These are phyloP conservation scores for Russula sp. DNA, from an alignment of 768 basidiomycete species.

Conservation along the genomic window DNA sequence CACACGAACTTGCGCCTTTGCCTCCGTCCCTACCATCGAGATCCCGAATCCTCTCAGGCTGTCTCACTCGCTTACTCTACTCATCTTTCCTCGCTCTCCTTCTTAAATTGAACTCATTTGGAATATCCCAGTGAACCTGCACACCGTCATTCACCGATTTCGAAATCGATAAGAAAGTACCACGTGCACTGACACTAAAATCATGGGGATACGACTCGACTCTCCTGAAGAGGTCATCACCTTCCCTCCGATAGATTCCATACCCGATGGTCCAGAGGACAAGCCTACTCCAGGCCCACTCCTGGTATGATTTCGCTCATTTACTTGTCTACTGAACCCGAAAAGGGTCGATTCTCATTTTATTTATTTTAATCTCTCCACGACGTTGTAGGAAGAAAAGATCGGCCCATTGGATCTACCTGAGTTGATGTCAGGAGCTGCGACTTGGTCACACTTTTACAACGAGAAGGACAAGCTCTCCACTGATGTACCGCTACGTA, in stretches of 20 bases:
- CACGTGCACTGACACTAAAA: not conserved
- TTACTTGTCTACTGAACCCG: not conserved
- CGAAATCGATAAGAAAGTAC: not conserved
- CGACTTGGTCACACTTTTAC: slow-evolving; percentile 63
- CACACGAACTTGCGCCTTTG: too few species aligned
- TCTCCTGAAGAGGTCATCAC: slow-evolving; percentile 42
- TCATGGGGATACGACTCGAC: slow-evolving; percentile 45
- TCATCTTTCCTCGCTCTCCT: not conserved
- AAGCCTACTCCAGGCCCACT: slow-evolving; percentile 37
- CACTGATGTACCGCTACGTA: slow-evolving; percentile 57
- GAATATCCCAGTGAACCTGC: not conserved
- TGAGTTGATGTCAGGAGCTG: slow-evolving; percentile 68
- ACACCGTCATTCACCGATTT: not conserved
- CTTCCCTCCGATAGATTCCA: slow-evolving; percentile 41
- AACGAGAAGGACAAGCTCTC: slow-evolving; percentile 58
- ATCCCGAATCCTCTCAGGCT: too few species aligned
- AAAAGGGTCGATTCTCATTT: too few species aligned
- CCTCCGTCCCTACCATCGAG: too few species aligned
- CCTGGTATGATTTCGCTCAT: slow-evolving; percentile 36
- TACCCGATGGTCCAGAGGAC: slow-evolving; percentile 46
- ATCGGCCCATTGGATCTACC: slow-evolving; percentile 42
- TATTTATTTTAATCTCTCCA: not conserved
- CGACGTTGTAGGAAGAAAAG: slow-evolving; percentile 34
- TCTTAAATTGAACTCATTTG: not conserved
- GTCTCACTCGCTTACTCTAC: not conserved